phyloP scores from a whole-genome alignment of 441 rosid species.

The Populus hybrid region DNA sequence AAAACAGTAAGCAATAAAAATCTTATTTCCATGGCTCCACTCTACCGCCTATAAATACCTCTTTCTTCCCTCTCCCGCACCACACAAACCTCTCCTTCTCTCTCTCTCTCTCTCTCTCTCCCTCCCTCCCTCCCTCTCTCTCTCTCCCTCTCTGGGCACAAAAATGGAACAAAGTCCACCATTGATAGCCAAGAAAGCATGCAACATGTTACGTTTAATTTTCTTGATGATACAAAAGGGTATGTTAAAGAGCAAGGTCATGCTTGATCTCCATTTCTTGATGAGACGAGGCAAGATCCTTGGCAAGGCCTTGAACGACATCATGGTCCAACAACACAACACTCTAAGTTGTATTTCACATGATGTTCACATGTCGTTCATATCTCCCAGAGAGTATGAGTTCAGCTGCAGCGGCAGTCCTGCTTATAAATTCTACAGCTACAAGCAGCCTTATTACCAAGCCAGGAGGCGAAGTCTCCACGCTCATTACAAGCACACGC shows the following conservation, averaged over 20 bases:
- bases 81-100: too few species aligned
- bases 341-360: slow-evolving; percentile 47
- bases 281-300: slow-evolving; percentile 54
- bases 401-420: slow-evolving; percentile 84
- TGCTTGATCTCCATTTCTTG: slow-evolving; percentile 45
- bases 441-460: slow-evolving; percentile 11
- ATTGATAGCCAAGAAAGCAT: slow-evolving; percentile 40
- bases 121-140: too few species aligned
- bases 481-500: slow-evolving; percentile 4
- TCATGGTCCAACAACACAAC: slow-evolving; percentile 44
- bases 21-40: not conserved
- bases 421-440: slow-evolving; percentile 29
- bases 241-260: slow-evolving; percentile 47
- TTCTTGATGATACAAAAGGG: slow-evolving; percentile 54
- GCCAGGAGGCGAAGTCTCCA: slow-evolving; percentile 24
- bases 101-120: too few species aligned
- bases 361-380: too few species aligned
- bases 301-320: slow-evolving; percentile 52
- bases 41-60: not conserved
- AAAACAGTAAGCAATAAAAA: not conserved
- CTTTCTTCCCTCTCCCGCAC: not conserved
- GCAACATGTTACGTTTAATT: slow-evolving; percentile 39
- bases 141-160: too few species aligned
- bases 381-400: slow-evolving; percentile 63
- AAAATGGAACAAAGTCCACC: slow-evolving; percentile 47